Evolutionary conservation across 495 filamentous ascomycete species (phyloP).

Genomic region (Aspergillus bertholletiae): DNA sequence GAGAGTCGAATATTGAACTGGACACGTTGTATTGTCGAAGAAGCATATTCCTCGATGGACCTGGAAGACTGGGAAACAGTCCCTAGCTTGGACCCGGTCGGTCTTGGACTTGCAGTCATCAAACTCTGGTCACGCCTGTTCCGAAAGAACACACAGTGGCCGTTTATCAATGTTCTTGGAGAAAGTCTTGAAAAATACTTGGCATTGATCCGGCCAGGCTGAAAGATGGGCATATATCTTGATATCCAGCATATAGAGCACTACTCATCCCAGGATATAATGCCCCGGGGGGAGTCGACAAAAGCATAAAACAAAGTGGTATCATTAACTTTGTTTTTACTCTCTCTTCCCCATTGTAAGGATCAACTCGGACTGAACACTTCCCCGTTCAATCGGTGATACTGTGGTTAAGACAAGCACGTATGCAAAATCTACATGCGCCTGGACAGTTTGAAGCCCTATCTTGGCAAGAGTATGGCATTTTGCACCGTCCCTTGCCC

Average conservation of each 20-base stretch:
- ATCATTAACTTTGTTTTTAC: neutral
- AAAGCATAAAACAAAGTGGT: neutral
- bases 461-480: neutral
- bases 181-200: conserved; percentile 34
- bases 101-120: conserved; percentile 31
- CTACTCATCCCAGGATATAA: neutral
- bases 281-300: neutral
- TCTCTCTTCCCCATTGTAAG: too few species aligned
- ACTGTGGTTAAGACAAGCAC: neutral
- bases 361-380: neutral
- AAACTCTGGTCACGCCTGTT: conserved; percentile 38
- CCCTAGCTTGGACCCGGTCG: conserved; percentile 23
- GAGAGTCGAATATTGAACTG: conserved; percentile 37
- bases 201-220: conserved; percentile 19
- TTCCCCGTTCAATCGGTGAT: neutral
- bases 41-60: conserved; percentile 37
- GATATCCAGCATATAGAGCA: neutral
- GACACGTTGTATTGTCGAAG: conserved; percentile 36
- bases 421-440: neutral
- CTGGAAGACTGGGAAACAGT: conserved; percentile 26
- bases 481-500: neutral
- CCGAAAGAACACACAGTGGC: conserved; percentile 36
- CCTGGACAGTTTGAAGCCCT: neutral
- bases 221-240: neutral
- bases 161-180: conserved; percentile 38